A percentile compares a stretch with the other conserved stretches of the same genome.
These are phyloP conservation scores for Stachybotrys chartarum DNA, from an alignment of 2,329 filamentous ascomycete genomes.

Conservation along the genomic window DNA sequence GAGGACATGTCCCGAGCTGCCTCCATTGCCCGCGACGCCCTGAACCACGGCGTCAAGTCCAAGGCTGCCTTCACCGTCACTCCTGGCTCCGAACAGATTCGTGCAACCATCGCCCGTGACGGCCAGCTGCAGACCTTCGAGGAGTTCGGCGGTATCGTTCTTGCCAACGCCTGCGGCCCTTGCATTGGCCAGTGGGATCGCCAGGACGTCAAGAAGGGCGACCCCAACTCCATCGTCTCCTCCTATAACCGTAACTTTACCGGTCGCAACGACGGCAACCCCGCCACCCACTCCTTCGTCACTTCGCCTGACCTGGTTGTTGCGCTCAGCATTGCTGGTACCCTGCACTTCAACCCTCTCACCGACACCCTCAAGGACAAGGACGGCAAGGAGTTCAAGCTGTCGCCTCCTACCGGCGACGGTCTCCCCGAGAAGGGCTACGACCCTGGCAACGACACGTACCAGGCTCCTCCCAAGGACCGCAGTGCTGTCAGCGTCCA, in stretches of 20 bases:
- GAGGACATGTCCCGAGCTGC: slow-evolving; percentile 97
- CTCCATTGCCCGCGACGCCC: slow-evolving; percentile 84
- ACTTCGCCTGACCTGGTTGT: slow-evolving; percentile 86
- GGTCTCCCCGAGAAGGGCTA: slow-evolving; percentile 78
- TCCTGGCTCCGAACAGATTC: slow-evolving; percentile 92
- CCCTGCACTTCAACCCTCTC: slow-evolving; percentile 88
- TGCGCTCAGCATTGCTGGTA: slow-evolving; percentile 76
- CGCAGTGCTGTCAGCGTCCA: slow-evolving; percentile 66
- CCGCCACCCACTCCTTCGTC: slow-evolving; percentile 88
- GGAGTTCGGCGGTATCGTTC: slow-evolving; percentile 76
- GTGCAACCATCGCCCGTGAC: slow-evolving; percentile 86
- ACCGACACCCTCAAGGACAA: slow-evolving; percentile 89
- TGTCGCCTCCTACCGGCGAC: slow-evolving; percentile 70
- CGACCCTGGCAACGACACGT: slow-evolving; percentile 86
- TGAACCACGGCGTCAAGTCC: slow-evolving; percentile 81
- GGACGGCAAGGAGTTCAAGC: slow-evolving; percentile 92
- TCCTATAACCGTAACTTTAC: slow-evolving; percentile 99
- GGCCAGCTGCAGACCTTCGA: slow-evolving; percentile 80
- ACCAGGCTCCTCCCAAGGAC: slow-evolving; percentile 87
- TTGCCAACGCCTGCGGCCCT: slow-evolving; percentile 91
- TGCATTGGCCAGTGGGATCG: slow-evolving; percentile 97
- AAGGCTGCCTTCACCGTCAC: slow-evolving; percentile 93
- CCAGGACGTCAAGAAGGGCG: slow-evolving; percentile 87
- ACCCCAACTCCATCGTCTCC: slow-evolving; percentile 92
- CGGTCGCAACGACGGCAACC: slow-evolving; percentile 93